A percentile compares a stretch with the other conserved stretches of the same genome.
Conservation (phyloP, 352 stramenopile species). For the Globisporangium camurandrum region DNA sequence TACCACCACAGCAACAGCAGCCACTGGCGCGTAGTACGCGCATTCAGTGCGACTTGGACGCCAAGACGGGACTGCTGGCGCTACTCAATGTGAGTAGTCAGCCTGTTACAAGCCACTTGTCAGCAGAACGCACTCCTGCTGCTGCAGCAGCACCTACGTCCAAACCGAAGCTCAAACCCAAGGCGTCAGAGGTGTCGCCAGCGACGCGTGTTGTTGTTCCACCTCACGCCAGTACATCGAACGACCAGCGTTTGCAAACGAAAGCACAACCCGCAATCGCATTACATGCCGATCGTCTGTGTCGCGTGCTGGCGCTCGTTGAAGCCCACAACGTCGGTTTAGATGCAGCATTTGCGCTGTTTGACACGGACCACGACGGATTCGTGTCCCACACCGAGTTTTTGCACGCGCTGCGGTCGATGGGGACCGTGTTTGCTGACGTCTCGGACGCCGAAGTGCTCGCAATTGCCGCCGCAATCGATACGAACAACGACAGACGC, state of each 20-base stretch:
- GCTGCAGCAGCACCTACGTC: not conserved
- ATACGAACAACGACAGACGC: slow-evolving; percentile 38
- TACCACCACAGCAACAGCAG: no score
- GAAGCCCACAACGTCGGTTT: slow-evolving; percentile 23
- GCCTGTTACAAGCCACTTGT: no score
- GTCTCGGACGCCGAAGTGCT: slow-evolving; percentile 29
- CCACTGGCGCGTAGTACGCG: slow-evolving; percentile 14
- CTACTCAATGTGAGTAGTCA: no score
- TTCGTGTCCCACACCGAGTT: slow-evolving; percentile 42
- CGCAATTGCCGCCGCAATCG: slow-evolving; percentile 24
- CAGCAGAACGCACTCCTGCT: no score
- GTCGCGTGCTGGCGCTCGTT: slow-evolving; percentile 24
- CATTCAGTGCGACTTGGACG: slow-evolving; percentile 49
- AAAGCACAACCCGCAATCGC: slow-evolving; percentile 1
- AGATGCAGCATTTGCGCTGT: slow-evolving; percentile 28
- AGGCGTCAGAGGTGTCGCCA: no score
- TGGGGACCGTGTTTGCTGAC: slow-evolving; percentile 38
- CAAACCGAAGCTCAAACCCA: no score
- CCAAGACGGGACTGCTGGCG: slow-evolving; percentile 35
- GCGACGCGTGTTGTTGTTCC: no score
- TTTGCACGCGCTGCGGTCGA: slow-evolving; percentile 29
- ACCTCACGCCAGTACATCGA: no score
- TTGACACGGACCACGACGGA: slow-evolving; percentile 36
- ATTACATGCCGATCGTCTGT: slow-evolving; percentile 25
- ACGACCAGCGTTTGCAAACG: not conserved